Percentiles rank a stretch among this genome's conserved stretches.
phyloP scores from a whole-genome alignment of 2,329 filamentous ascomycete species.

The Fusarium sp. region DNA sequence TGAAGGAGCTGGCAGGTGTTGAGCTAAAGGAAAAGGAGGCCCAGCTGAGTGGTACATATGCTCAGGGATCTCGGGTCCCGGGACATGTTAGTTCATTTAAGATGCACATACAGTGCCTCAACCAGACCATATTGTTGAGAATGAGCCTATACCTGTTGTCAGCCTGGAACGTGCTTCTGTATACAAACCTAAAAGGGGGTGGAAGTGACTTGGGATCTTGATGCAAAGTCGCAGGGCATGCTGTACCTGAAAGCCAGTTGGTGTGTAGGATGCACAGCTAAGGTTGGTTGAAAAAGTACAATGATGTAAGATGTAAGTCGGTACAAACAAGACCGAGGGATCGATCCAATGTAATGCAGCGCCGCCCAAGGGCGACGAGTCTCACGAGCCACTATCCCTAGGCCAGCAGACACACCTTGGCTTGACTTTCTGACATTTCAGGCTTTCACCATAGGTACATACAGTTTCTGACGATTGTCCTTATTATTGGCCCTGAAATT shows the following conservation, averaged over 20 bases:
- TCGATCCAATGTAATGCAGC: constrained; percentile 23
- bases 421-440: constrained; percentile 12
- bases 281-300: constrained; percentile 24
- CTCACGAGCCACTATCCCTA: constrained; percentile 27
- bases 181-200: constrained; percentile 14
- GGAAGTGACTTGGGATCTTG: constrained; percentile 26
- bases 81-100: constrained; percentile 16
- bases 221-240: constrained; percentile 9
- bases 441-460: constrained; percentile 1
- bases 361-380: constrained; percentile 30
- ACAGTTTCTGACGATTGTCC: constrained; percentile 3
- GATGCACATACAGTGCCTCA: constrained; percentile 18
- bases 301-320: constrained; percentile 43
- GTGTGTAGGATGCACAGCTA: constrained; percentile 27
- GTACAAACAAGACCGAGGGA: constrained; percentile 28
- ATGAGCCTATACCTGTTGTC: constrained; percentile 28
- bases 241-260: constrained; percentile 22
- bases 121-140: constrained; percentile 29
- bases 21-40: constrained; percentile 10
- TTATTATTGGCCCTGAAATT: constrained; percentile 2
- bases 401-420: constrained; percentile 32
- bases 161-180: constrained; percentile 26
- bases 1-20: neutral
- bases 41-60: constrained; percentile 24
- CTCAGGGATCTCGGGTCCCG: constrained; percentile 30